phyloP scores from a whole-genome alignment of 2,329 filamentous ascomycete species.

The Alternaria postmessia region DNA sequence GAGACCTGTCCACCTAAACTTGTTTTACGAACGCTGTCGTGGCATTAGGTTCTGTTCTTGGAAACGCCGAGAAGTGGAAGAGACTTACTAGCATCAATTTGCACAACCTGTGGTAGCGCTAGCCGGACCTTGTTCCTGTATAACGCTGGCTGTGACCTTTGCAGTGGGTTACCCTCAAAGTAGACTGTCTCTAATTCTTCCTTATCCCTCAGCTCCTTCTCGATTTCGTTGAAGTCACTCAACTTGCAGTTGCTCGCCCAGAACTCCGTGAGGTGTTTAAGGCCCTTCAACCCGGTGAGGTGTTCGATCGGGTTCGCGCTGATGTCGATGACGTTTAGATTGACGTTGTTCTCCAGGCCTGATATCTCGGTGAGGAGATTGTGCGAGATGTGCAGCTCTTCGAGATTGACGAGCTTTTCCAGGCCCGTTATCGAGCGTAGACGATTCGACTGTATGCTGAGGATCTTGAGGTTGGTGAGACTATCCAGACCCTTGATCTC shows the following conservation, averaged over 20 bases:
- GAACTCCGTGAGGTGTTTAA: conserved; percentile 82
- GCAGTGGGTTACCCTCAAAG: conserved; percentile 93
- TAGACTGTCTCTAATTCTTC: conserved; percentile 86
- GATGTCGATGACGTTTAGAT: conserved; percentile 82
- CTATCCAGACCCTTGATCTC: conserved; percentile 78
- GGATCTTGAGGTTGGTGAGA: conserved; percentile 80
- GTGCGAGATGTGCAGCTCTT: conserved; percentile 95
- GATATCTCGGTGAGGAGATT: conserved; percentile 83
- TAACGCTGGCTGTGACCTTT: conserved; percentile 77
- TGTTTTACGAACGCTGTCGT: conserved; percentile 18
- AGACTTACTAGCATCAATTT: conserved; percentile 96
- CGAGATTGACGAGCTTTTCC: conserved; percentile 74
- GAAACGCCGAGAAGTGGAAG: not conserved
- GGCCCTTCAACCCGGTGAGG: conserved; percentile 73
- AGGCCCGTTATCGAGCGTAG: conserved; percentile 81
- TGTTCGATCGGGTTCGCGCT: conserved; percentile 84
- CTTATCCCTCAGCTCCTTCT: conserved; percentile 80
- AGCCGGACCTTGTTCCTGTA: conserved; percentile 94
- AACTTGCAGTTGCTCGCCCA: conserved; percentile 94
- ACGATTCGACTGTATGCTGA: conserved; percentile 95
- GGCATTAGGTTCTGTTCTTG: not conserved
- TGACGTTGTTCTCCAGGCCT: conserved; percentile 63
- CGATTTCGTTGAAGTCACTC: conserved; percentile 80
- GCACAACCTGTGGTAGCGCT: conserved; percentile 83
- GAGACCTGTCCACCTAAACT: conserved; percentile 14